phyloP scores from a whole-genome alignment of 2,329 filamentous ascomycete species.

The Tolypocladium tropicale region DNA sequence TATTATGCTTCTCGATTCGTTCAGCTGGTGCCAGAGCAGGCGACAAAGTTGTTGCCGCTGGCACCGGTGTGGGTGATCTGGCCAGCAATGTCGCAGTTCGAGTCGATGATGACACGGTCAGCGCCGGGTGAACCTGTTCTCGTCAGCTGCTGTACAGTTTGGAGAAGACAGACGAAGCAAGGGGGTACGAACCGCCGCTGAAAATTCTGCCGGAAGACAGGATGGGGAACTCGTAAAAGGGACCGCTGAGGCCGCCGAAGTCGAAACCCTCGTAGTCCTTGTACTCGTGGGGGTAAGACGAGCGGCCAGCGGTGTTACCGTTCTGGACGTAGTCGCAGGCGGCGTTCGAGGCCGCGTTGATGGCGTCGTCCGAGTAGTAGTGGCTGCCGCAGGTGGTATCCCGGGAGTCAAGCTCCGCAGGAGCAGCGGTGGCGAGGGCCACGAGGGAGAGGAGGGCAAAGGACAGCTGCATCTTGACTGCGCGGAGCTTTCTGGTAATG shows the following conservation, averaged over 20 bases:
- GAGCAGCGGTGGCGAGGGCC: constrained; percentile 16
- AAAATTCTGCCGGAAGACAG: constrained; percentile 19
- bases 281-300: constrained; percentile 27
- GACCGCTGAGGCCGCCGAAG: constrained; percentile 19
- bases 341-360: constrained; percentile 16
- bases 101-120: constrained; percentile 54
- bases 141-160: not conserved
- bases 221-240: constrained; percentile 30
- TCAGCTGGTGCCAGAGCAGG: constrained; percentile 30
- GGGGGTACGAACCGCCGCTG: constrained; percentile 19
- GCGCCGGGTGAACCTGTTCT: constrained; percentile 40
- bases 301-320: constrained; percentile 15
- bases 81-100: constrained; percentile 44
- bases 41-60: constrained; percentile 57
- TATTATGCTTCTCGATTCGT: not conserved
- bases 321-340: constrained; percentile 14
- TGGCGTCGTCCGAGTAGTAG: constrained; percentile 15
- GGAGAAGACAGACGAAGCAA: too few relatives aligned
- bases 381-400: constrained; percentile 19
- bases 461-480: constrained; percentile 14
- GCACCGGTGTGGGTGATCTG: constrained; percentile 63
- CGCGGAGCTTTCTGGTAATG: not conserved
- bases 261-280: constrained; percentile 27
- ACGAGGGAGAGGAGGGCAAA: constrained; percentile 16
- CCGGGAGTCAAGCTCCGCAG: constrained; percentile 12